Base-by-base conservation (phyloP, 768 basidiomycete species). In the Tulasnella sp. region DNA sequence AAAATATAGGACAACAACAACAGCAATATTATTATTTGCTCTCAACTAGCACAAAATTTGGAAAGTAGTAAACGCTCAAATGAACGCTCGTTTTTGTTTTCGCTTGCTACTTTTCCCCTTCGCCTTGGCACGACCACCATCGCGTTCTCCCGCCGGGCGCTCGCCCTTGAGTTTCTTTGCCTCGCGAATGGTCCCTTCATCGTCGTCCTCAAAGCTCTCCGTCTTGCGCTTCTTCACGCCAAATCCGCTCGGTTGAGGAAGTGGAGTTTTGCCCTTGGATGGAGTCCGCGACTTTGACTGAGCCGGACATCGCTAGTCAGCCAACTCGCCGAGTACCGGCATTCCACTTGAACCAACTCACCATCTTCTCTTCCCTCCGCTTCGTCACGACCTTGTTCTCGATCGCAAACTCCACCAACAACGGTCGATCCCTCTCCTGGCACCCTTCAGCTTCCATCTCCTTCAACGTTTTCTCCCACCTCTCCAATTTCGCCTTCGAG, bases 401-500 rank as follows among this genome's bases (percentile, higher is more conserved):
- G 71, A 98, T 94, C 52, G 94, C 96, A 83, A 97, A 97, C 84
- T 99, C 96, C n/a, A 95, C 89, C 80, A 97, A 91, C 78, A 97
- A 83, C 5, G 89, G 85, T 79, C 84, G 83, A 19, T 87, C 87
- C 37, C 77, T 78, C 54, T 79, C 73, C 19, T 80, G 71, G 71
- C 78, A 79, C 19, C 81, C 81, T 71, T 82, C 81, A 70, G 68
- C 77, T 38, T 80, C 74, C 29, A 81, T 70, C 68, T 83, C 82
- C 78, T 84, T 84, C 67, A 88, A 82, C 80, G 90, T 89, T 34
- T 85, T 85, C 80, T 90, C 89, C 79, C 91, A 82, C 79, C 88
- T 87, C 81, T 89, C 88, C 67, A 89, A 81, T 79, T 89, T 84
- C 19, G 84, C 82, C 22, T 87, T 87, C 25, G 87, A 86, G 72